Percentiles rank a stretch among this genome's conserved stretches.
phyloP scores from a whole-genome alignment of 169 alveolate genomes.

The Plasmodium sp. region DNA sequence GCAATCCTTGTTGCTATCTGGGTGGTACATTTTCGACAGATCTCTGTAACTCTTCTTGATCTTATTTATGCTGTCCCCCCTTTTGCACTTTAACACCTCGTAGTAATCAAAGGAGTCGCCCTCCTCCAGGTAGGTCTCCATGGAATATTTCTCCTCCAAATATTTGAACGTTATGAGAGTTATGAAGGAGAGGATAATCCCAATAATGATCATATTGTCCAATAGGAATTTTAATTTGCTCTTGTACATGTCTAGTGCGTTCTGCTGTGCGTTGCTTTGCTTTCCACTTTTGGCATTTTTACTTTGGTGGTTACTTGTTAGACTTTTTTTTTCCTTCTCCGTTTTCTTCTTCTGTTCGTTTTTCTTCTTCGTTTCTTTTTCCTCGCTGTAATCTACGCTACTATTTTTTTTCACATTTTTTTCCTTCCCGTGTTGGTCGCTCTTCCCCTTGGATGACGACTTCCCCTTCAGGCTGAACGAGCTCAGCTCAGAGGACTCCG shows the following conservation, averaged over 20 bases:
- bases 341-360: neutral
- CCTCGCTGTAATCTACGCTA: neutral
- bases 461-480: neutral
- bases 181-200: slow-evolving; percentile 34
- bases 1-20: slow-evolving; percentile 87
- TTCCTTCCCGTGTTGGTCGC: neutral
- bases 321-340: neutral
- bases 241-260: neutral
- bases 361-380: neutral
- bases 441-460: neutral
- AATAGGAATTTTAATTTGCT: slow-evolving; percentile 10
- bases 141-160: slow-evolving; percentile 54
- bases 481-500: neutral
- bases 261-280: neutral
- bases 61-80: slow-evolving; percentile 81
- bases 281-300: slow-evolving; percentile 1
- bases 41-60: slow-evolving; percentile 88
- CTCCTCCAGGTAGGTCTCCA: slow-evolving; percentile 45
- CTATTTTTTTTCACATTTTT: neutral
- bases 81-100: slow-evolving; percentile 84
- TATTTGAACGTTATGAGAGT: slow-evolving; percentile 51
- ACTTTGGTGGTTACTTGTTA: neutral
- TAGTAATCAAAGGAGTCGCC: slow-evolving; percentile 85
- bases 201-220: slow-evolving; percentile 33
- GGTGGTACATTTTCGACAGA: slow-evolving; percentile 86